A percentile compares a stretch with the other conserved stretches of the same genome.
These are phyloP conservation scores for Debaryomyces sp. DNA, from an alignment of 1,139 yeast genomes.

Conservation along the genomic window DNA sequence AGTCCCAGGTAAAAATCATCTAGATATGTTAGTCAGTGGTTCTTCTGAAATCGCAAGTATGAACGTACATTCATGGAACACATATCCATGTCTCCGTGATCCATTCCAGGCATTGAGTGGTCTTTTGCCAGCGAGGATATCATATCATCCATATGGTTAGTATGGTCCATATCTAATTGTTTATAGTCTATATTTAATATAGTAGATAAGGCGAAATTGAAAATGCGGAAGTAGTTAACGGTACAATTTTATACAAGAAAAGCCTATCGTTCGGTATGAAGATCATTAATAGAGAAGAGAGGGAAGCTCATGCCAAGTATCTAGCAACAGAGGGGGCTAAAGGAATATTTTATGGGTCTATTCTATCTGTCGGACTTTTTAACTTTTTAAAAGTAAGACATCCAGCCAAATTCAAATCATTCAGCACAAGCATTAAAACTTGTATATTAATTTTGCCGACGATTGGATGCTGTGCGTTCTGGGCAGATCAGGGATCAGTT, in stretches of 20 bases:
- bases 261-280: slow-evolving; percentile 32
- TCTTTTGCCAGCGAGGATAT: slow-evolving; percentile 21
- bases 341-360: slow-evolving; percentile 44
- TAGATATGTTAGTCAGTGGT: slow-evolving; percentile 17
- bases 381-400: slow-evolving; percentile 37
- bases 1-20: slow-evolving; percentile 86
- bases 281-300: slow-evolving; percentile 42
- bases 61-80: slow-evolving; percentile 61
- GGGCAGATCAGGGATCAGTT: slow-evolving; percentile 53
- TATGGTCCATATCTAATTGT: background rate
- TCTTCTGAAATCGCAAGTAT: background rate
- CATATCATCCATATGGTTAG: slow-evolving; percentile 1
- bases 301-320: slow-evolving; percentile 43
- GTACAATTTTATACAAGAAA: background rate
- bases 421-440: slow-evolving; percentile 45
- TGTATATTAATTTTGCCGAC: slow-evolving; percentile 47
- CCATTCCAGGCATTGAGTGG: slow-evolving; percentile 33
- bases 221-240: background rate
- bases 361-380: slow-evolving; percentile 36
- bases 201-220: background rate
- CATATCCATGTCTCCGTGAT: slow-evolving; percentile 32
- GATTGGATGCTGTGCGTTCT: slow-evolving; percentile 41
- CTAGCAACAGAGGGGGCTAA: slow-evolving; percentile 41
- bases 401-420: slow-evolving; percentile 34
- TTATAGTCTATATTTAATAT: background rate